These are phyloP conservation scores for Monosporozyma aerobia DNA, from an alignment of 805 yeast genomes.

Conservation along the genomic window DNA sequence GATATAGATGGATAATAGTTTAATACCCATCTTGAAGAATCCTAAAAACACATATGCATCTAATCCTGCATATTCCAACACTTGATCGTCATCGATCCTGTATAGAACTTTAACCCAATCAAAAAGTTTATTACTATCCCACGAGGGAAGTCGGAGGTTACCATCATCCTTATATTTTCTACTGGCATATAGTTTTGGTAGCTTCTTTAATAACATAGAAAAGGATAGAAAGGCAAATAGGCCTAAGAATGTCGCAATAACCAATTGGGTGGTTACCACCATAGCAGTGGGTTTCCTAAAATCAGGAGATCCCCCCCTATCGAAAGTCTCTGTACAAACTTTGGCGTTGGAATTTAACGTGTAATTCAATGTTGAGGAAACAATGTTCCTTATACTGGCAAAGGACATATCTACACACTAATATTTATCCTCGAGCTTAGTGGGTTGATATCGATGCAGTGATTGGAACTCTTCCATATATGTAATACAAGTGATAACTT, in stretches of 20 bases:
- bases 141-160: slow-evolving; percentile 23
- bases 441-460: neutral
- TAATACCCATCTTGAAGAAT: slow-evolving; percentile 82
- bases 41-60: slow-evolving; percentile 90
- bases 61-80: slow-evolving; percentile 82
- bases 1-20: slow-evolving; percentile 53
- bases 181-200: slow-evolving; percentile 82
- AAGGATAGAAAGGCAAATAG: slow-evolving; percentile 57
- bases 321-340: neutral
- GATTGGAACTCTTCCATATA: neutral
- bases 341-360: neutral
- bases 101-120: slow-evolving; percentile 74
- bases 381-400: neutral
- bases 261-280: slow-evolving; percentile 69
- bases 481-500: neutral
- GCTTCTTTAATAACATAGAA: slow-evolving; percentile 57
- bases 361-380: neutral
- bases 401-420: neutral
- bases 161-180: slow-evolving; percentile 36
- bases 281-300: slow-evolving; percentile 35
- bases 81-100: slow-evolving; percentile 59
- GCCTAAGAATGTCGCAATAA: slow-evolving; percentile 64
- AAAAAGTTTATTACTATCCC: slow-evolving; percentile 42
- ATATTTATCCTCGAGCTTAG: too few species aligned
- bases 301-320: slow-evolving; percentile 14